Evolutionary conservation across 2,329 filamentous ascomycete species (phyloP), one percentile per base, ranked within the genome.

Genomic region (Alternaria angustiovoidea): DNA sequence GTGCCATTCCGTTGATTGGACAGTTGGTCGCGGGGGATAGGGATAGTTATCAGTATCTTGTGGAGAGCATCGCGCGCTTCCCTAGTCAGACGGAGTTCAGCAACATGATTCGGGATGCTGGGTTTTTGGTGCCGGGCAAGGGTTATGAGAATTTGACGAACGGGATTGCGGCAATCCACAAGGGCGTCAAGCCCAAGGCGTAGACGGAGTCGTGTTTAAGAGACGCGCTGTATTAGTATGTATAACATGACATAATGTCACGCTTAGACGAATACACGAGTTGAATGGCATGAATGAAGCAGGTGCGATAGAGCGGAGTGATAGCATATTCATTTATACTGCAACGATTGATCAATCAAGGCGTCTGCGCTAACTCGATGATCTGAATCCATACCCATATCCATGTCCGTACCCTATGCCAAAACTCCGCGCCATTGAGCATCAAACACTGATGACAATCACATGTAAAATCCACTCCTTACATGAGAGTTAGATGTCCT

Each of bases 1-100:
- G 89, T 61, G 93, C 93, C 12, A 99, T 99, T 66, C 95, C 95
- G 0, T 79, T 99, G 68, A 97, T 99, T 73, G 96, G 95, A 3
- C 94, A 99, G 81, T 76, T 99, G 62, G 94, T 99, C 16, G 94
- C 95, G 2, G 93, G 92, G 7, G 96, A 99, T 77, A 85, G 94
- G 57, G 94, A 96, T 74, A 97, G 93, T 77, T 99, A 99, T 80
- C 95, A 99, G 84, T 99, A 99, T 80, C 85, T 99, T 9, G 95
- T 99, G 9, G 95, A 99, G 85, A 97, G 94, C 79, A 99, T 99
- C 78, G 94, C 97, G 81, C 84, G 87, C 48, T 98, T 98, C 77
- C 96, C 95, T 0, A 90, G 84, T 68, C 96, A 99, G 82, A 85
- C 88, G 53, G 88, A 92, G 67, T 99, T 96, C 75, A 86, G 89